These are phyloP conservation scores for Eimeria maxima DNA, from an alignment of 169 alveolate genomes.

Conservation along the genomic window DNA sequence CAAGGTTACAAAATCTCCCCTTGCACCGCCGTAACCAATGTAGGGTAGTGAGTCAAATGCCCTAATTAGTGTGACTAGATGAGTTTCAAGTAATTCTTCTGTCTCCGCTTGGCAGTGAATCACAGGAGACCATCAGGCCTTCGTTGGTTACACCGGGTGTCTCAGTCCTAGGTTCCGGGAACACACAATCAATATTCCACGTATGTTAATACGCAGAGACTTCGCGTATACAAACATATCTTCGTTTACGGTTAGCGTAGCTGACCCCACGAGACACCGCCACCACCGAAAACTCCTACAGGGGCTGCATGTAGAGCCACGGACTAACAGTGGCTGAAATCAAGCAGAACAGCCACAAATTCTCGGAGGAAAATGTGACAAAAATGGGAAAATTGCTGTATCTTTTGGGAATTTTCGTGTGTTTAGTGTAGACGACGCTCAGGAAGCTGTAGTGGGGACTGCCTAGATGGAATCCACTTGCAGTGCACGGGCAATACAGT, in stretches of 20 bases:
- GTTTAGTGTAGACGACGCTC: neutral
- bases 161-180: neutral
- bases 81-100: neutral
- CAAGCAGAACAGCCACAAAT: neutral
- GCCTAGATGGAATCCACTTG: neutral
- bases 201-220: neutral
- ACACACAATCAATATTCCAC: neutral
- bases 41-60: neutral
- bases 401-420: neutral
- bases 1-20: neutral
- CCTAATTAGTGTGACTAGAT: neutral
- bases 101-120: neutral
- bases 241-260: neutral
- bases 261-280: conserved; percentile 1
- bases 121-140: neutral
- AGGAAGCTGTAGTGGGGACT: neutral
- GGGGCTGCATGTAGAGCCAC: conserved; percentile 44
- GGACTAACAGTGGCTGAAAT: neutral
- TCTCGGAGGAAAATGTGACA: neutral
- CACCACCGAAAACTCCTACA: neutral
- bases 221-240: neutral
- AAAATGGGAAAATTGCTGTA: neutral
- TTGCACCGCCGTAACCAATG: neutral
- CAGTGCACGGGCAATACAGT: too few relatives aligned
- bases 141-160: neutral